Conservation (phyloP, 345 rosid genomes). For the Leavenworthia alabamica region DNA sequence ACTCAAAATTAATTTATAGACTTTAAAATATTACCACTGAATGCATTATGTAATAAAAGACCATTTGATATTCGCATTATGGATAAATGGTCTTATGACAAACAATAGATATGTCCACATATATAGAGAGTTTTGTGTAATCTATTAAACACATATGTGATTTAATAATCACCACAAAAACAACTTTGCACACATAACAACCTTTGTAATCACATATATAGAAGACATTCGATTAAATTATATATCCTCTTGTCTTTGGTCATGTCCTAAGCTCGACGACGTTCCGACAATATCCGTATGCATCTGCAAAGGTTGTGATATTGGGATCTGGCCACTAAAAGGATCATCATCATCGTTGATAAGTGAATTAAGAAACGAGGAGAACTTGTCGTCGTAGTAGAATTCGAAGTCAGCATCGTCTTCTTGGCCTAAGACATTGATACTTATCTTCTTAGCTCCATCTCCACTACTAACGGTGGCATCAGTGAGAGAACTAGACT, state of each 20-base stretch:
- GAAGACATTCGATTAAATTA: constrained; percentile 10
- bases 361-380: constrained; percentile 61
- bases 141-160: neutral
- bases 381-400: constrained; percentile 51
- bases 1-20: neutral
- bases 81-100: neutral
- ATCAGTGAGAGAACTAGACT: constrained; percentile 5
- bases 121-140: neutral
- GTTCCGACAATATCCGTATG: constrained; percentile 15
- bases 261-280: constrained; percentile 8
- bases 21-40: neutral
- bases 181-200: constrained; percentile 4
- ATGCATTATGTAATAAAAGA: no score
- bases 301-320: constrained; percentile 5
- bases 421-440: constrained; percentile 7
- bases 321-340: constrained; percentile 13
- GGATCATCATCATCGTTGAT: constrained; percentile 47
- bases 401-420: constrained; percentile 20
- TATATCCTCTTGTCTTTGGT: constrained; percentile 6
- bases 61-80: no score
- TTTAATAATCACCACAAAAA: constrained; percentile 4
- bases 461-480: constrained; percentile 2
- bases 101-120: neutral
- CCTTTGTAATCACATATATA: neutral
- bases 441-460: constrained; percentile 17